phyloP scores from a whole-genome alignment of 208 protist species.

The Leishmania turanica region DNA sequence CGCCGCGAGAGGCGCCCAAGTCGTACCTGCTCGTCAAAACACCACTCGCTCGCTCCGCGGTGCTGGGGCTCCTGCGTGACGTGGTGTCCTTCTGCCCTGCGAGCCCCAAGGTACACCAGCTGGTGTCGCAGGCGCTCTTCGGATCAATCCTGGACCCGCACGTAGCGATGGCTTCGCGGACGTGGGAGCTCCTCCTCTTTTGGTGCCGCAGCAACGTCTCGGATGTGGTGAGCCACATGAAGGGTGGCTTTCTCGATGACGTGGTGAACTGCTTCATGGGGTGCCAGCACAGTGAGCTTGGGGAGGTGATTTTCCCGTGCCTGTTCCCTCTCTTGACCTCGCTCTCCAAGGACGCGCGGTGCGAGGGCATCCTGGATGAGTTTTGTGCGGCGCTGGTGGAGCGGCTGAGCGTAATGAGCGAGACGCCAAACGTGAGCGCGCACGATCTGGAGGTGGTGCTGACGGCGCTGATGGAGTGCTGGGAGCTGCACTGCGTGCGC shows the following conservation, averaged over 20 bases:
- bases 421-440: conserved; percentile 66
- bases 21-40: conserved; percentile 56
- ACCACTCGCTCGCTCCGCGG: conserved; percentile 70
- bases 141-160: conserved; percentile 53
- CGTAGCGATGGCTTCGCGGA: conserved; percentile 50
- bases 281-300: conserved; percentile 53
- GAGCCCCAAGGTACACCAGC: conserved; percentile 54
- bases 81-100: conserved; percentile 66
- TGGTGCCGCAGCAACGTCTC: conserved; percentile 62
- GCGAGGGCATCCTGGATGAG: conserved; percentile 64
- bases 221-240: conserved; percentile 62
- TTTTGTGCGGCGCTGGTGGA: conserved; percentile 81
- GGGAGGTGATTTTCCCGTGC: conserved; percentile 80
- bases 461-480: conserved; percentile 64
- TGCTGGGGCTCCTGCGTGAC: conserved; percentile 77
- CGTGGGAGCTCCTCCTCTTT: conserved; percentile 83
- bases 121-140: conserved; percentile 55
- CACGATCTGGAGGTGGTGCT: conserved; percentile 70
- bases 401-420: conserved; percentile 46
- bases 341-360: conserved; percentile 73
- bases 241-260: conserved; percentile 63
- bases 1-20: conserved; percentile 27
- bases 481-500: conserved; percentile 87
- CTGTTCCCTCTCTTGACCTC: conserved; percentile 79
- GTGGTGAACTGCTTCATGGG: conserved; percentile 81